These are phyloP conservation scores for Cytospora mali DNA, from an alignment of 2,329 filamentous ascomycete species.

Conservation along the genomic window DNA sequence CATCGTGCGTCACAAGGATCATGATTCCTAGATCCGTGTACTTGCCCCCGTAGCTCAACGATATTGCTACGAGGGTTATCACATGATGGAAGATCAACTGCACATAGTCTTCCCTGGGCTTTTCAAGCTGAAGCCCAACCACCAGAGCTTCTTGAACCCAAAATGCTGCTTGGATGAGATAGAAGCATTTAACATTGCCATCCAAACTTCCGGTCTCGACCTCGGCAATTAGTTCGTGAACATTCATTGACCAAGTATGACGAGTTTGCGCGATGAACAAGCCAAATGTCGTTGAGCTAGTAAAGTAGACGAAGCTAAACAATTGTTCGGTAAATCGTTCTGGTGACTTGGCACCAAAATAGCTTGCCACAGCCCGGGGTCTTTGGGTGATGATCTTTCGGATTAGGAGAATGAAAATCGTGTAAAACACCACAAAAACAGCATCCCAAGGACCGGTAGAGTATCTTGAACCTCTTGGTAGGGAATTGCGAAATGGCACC, in stretches of 20 bases:
- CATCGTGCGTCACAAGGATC: background rate
- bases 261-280: background rate
- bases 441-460: background rate
- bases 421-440: background rate
- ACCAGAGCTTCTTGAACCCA: background rate
- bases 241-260: background rate
- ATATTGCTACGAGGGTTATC: background rate
- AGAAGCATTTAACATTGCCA: background rate
- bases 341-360: background rate
- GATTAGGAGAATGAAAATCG: background rate
- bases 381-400: background rate
- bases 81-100: background rate
- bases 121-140: background rate
- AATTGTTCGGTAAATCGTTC: background rate
- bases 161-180: background rate
- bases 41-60: background rate
- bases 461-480: background rate
- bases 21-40: background rate
- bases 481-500: background rate
- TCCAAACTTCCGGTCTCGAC: background rate
- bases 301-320: background rate
- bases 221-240: background rate
- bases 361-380: background rate
- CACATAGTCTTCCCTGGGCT: background rate
- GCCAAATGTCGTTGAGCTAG: background rate